Percentiles rank a stretch among this genome's conserved stretches.
phyloP scores from a whole-genome alignment of 495 filamentous ascomycete genomes.

The Penicillium cosmopolitanum region DNA sequence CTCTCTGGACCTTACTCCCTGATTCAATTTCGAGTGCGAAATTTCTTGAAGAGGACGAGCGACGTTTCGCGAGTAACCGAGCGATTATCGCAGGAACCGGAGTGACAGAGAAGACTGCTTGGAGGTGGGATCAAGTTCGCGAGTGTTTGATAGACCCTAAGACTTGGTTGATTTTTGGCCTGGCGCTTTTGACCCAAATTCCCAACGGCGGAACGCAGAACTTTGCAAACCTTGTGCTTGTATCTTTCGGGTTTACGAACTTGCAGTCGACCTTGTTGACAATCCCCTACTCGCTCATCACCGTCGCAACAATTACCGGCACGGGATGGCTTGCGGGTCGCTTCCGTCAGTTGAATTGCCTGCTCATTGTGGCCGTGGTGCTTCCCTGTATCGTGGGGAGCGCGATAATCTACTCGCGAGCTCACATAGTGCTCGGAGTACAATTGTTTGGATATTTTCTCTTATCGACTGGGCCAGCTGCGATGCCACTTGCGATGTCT shows the following conservation, averaged over 20 bases:
- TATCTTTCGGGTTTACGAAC: constrained; percentile 47
- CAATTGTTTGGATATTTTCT: constrained; percentile 63
- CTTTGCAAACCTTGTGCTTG: constrained; percentile 49
- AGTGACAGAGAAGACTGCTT: constrained; percentile 58
- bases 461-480: constrained; percentile 54
- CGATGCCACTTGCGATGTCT: constrained; percentile 59
- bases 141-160: constrained; percentile 60
- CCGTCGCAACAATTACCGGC: constrained; percentile 37
- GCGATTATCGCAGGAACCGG: constrained; percentile 42
- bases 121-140: constrained; percentile 55
- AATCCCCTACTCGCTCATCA: constrained; percentile 47
- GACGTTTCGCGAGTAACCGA: constrained; percentile 56
- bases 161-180: constrained; percentile 62
- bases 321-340: constrained; percentile 44
- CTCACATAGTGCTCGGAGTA: constrained; percentile 53
- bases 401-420: constrained; percentile 58
- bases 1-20: constrained; percentile 58
- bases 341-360: constrained; percentile 33
- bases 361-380: constrained; percentile 37
- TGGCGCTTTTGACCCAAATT: constrained; percentile 56
- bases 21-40: constrained; percentile 63
- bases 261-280: constrained; percentile 47
- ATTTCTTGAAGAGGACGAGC: constrained; percentile 60
- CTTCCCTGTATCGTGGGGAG: constrained; percentile 54
- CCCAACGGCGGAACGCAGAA: constrained; percentile 51